Evolutionary conservation across 2,329 filamentous ascomycete species (phyloP).

Genomic region (Lithohypha guttulata): DNA sequence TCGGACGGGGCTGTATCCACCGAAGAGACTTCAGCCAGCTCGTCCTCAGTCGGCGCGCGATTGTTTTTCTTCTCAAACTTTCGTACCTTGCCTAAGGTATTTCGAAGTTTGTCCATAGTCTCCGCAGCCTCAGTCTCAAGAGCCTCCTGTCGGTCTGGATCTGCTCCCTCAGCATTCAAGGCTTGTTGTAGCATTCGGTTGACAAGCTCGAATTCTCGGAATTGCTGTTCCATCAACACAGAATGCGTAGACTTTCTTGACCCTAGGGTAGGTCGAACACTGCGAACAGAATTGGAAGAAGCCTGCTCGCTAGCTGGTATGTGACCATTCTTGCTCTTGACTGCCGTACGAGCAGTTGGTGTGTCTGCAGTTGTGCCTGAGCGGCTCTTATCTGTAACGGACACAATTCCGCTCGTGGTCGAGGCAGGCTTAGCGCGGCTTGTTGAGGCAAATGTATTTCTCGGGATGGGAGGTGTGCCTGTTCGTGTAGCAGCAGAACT

Average conservation of each 20-base stretch:
- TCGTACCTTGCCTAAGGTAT: constrained; percentile 19
- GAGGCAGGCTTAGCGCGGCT: constrained; percentile 24
- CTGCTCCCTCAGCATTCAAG: constrained; percentile 23
- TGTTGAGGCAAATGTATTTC: constrained; percentile 21
- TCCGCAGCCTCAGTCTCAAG: constrained; percentile 20
- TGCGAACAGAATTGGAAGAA: constrained; percentile 4
- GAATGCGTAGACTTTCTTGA: constrained; percentile 23
- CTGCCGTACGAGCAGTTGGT: constrained; percentile 13
- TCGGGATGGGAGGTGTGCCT: constrained; percentile 23
- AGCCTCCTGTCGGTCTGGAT: constrained; percentile 20
- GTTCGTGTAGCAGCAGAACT: constrained; percentile 28
- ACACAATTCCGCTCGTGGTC: constrained; percentile 19
- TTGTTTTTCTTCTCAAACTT: constrained; percentile 18
- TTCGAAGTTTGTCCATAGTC: constrained; percentile 22
- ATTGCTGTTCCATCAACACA: constrained; percentile 23
- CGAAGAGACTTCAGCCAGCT: constrained; percentile 16
- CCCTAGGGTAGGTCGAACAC: constrained; percentile 16
- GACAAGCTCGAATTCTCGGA: constrained; percentile 24
- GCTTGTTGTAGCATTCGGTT: constrained; percentile 24
- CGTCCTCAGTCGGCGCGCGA: constrained; percentile 16
- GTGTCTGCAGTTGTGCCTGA: constrained; percentile 27
- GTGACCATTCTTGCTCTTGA: constrained; percentile 24
- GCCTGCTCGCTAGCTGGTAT: constrained; percentile 20
- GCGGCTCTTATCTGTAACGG: constrained; percentile 27
- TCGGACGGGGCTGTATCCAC: background rate